These are phyloP conservation scores for Colletotrichum sp. DNA, from an alignment of 2,329 filamentous ascomycete species.

Conservation along the genomic window DNA sequence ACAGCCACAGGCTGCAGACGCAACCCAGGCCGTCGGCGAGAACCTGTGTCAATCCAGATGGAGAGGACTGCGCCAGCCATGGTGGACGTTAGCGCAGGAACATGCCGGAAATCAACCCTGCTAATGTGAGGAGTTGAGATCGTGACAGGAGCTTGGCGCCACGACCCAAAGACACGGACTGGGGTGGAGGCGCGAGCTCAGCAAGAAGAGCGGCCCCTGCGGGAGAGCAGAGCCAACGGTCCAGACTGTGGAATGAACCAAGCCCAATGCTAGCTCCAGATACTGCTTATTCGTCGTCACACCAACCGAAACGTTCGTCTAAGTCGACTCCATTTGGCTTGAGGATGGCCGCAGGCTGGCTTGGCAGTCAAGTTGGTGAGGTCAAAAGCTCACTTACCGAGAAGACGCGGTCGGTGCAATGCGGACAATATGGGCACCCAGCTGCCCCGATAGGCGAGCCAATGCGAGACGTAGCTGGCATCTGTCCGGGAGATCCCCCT, in stretches of 20 bases:
- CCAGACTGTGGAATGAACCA: neutral
- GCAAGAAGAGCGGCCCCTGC: neutral
- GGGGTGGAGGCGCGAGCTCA: neutral
- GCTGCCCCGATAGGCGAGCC: neutral
- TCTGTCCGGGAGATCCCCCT: neutral
- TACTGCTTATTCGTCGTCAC: neutral
- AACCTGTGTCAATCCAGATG: neutral
- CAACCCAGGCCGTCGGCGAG: neutral
- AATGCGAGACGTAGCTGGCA: neutral
- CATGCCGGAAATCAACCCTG: neutral
- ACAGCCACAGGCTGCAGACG: neutral
- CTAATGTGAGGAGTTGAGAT: neutral
- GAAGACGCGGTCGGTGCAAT: neutral
- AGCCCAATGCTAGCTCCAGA: neutral
- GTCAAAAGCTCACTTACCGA: neutral
- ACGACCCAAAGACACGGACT: neutral
- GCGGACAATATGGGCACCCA: neutral
- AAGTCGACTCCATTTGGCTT: neutral
- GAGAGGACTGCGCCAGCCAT: neutral
- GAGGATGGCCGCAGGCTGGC: neutral
- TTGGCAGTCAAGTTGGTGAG: rapidly evolving
- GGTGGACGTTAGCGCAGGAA: neutral
- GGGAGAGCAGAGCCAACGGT: neutral
- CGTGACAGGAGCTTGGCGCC: slow-evolving; percentile 10
- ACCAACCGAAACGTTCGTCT: neutral